Base-by-base conservation (phyloP, 2,329 filamentous ascomycete species). In the Calonectria pteridis region DNA sequence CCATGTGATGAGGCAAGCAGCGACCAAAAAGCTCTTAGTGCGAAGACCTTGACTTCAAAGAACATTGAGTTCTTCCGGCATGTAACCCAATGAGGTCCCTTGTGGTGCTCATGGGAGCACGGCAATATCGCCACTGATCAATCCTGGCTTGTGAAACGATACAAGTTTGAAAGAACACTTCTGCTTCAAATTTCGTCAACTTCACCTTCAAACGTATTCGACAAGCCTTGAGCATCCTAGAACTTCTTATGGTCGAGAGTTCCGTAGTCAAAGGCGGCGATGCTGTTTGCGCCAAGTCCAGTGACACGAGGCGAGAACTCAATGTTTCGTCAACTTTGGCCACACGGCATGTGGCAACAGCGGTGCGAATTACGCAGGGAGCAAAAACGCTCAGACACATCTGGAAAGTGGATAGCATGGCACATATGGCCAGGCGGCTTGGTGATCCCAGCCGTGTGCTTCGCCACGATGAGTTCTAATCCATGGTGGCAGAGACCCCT, bases 401-500 rank as follows among this genome's bases (percentile, higher is more conserved):
- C 72, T 53, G 50, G 31, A 63, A 23, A 40, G 53, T 37, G 55
- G 68, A 67, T 68, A 66, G 49, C 58, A 35, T 68, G 23, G 58
- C 59, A 49, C 33, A 40, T 62, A 62, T 62, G 33, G 55, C 6
- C 55, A 29, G 43, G 43, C 50, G 43, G 67, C 59, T 70, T 62
- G 50, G 43, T 66, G 28, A 62, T 50, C 35, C 70, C 35, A 26
- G 66, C n/a, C 59, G 67, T 63, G 67, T 49, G 35, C 64, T 72
- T 72, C 69, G 72, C 69, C 72, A 74, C 69, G 62, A 37, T 58
- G 35, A 72, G 51, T 66, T 49, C 28, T 58, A 29, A 28, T 67
- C 11, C 35, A 64, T 58, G 31, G 23, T 59, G 13, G 14, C 46
- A 51, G 33, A 69, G 46, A 49, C 35, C 51, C 29, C 20, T 72